Base-by-base conservation (phyloP, 1,139 yeast species). In the Suhomyces wounanorum region DNA sequence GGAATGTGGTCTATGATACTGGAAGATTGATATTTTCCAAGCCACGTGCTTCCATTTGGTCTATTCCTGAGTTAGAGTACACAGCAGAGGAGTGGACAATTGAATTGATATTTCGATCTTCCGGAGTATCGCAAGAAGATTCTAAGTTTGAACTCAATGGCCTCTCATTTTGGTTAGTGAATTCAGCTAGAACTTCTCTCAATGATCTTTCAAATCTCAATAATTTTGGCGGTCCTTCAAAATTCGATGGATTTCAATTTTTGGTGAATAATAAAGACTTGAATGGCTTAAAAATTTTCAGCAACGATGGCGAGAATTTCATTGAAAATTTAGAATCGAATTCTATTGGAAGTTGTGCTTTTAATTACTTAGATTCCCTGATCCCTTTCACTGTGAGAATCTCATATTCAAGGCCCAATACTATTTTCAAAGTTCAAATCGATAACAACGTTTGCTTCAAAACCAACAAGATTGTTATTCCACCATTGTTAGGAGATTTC, bases 371-470 rank as follows among this genome's bases (percentile, higher is more conserved):
- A 62, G 84, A 82, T 58, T 82, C 89, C 0, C 81, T 81, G 55
- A 87, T 86, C 8, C 94, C 95, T 8, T 73, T 81, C 38, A 84
- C 88, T 1, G 50, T 86, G n/a, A 79, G 91, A 66, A 59, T 87
- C 13, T 80, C 87, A 2, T 86, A 85, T 59, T 77, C 83, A 33
- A 65, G 68, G n/a, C 38, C 54, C 0, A 55, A 56, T 28, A 70
- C 72, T 31, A 66, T 77, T 59, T 75, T 87, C 54, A 84, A 85
- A 57, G 77, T 87, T 16, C 90, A 87, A 57, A 68, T 85, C 43
- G 90, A 87, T 63, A 87, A 87, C 62, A 82, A 80, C 58, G 72
- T 87, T 50, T 84, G 91, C 62, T 82, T 87, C 67, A 84, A 83
- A 62, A 84, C 91, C 0, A 78, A 81, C 53, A 66, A 78, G 49